Percentiles rank a stretch among this genome's conserved stretches.
phyloP scores from a whole-genome alignment of 352 stramenopile genomes.

The Nothophytophthora sp. region DNA sequence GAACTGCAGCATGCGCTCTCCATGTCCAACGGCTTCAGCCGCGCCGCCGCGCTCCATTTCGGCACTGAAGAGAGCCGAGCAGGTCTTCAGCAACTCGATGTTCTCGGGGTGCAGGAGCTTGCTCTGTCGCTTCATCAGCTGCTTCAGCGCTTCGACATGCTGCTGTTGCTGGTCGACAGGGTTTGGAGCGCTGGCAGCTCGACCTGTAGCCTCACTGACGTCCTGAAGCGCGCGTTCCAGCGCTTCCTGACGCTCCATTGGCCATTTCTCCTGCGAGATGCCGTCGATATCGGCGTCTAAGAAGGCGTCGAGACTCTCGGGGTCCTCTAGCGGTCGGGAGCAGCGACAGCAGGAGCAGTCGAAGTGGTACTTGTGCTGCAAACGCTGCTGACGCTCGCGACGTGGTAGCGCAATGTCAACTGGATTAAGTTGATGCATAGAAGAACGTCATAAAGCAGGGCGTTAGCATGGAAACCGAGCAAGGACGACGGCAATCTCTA shows the following conservation, averaged over 20 bases:
- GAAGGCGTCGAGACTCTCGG: slow-evolving; percentile 34
- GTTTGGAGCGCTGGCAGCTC: slow-evolving; percentile 1
- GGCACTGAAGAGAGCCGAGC: slow-evolving; percentile 53
- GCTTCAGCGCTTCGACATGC: slow-evolving; percentile 22
- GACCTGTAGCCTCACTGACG: slow-evolving; percentile 15
- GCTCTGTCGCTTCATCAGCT: slow-evolving; percentile 27
- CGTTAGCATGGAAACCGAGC: background rate
- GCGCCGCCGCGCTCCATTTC: slow-evolving; percentile 46
- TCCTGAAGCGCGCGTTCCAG: slow-evolving; percentile 26
- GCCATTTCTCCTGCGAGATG: slow-evolving; percentile 37
- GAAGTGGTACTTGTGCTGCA: slow-evolving; percentile 71
- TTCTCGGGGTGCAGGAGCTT: slow-evolving; percentile 39
- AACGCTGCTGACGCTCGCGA: slow-evolving; percentile 37
- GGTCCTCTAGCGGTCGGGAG: slow-evolving; percentile 22
- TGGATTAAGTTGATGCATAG: slow-evolving; percentile 12
- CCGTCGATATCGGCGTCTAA: slow-evolving; percentile 57
- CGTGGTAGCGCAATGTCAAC: slow-evolving; percentile 63
- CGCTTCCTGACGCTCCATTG: slow-evolving; percentile 21
- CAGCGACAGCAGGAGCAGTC: slow-evolving; percentile 56
- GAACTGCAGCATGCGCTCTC: slow-evolving; percentile 52
- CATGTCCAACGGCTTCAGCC: slow-evolving; percentile 32
- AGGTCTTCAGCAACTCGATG: slow-evolving; percentile 45
- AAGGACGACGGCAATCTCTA: background rate
- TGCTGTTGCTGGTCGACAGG: slow-evolving; percentile 20
- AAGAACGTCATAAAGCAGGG: slow-evolving; percentile 1